Conservation (phyloP, 2,329 filamentous ascomycete species). For the Fusarium nodosum region DNA sequence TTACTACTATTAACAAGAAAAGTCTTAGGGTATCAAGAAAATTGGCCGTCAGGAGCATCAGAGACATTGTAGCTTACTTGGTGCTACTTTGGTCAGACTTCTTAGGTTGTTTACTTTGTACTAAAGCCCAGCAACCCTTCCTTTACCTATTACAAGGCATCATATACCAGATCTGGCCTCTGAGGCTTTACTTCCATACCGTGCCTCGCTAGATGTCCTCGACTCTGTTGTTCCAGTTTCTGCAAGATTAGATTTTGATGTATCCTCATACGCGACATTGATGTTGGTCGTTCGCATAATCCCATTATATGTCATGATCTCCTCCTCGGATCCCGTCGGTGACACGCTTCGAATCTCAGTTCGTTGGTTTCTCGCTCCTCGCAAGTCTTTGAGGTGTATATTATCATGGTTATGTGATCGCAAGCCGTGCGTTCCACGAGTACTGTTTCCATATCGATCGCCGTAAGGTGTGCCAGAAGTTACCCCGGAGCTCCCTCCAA, state of each 20-base stretch:
- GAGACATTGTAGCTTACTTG: too few species aligned
- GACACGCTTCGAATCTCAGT: slow-evolving; percentile 55
- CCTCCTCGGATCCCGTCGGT: slow-evolving; percentile 55
- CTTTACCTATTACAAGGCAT: neutral
- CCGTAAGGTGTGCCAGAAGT: slow-evolving; percentile 26
- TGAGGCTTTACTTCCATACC: slow-evolving; percentile 23
- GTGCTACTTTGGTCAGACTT: too few species aligned
- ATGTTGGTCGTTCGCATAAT: slow-evolving; percentile 56
- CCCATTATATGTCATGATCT: slow-evolving; percentile 58
- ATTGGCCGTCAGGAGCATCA: too few species aligned
- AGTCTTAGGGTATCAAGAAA: too few species aligned
- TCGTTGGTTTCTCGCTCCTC: slow-evolving; percentile 39
- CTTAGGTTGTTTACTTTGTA: too few species aligned
- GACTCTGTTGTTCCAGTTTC: slow-evolving; percentile 14
- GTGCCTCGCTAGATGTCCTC: slow-evolving; percentile 32
- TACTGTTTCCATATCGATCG: slow-evolving; percentile 24
- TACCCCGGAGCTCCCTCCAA: slow-evolving; percentile 40
- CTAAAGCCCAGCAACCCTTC: too few species aligned
- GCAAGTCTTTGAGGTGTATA: slow-evolving; percentile 41
- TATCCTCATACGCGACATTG: slow-evolving; percentile 44
- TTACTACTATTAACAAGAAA: neutral
- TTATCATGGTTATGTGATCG: slow-evolving; percentile 33
- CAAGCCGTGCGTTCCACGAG: slow-evolving; percentile 43
- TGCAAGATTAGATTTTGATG: slow-evolving; percentile 16
- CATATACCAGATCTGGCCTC: slow-evolving; percentile 22